Percentiles rank a stretch among this genome's conserved stretches.
Evolutionary conservation across 208 protist genomes (phyloP).

Genomic region (Acanthamoeba royreba): DNA sequence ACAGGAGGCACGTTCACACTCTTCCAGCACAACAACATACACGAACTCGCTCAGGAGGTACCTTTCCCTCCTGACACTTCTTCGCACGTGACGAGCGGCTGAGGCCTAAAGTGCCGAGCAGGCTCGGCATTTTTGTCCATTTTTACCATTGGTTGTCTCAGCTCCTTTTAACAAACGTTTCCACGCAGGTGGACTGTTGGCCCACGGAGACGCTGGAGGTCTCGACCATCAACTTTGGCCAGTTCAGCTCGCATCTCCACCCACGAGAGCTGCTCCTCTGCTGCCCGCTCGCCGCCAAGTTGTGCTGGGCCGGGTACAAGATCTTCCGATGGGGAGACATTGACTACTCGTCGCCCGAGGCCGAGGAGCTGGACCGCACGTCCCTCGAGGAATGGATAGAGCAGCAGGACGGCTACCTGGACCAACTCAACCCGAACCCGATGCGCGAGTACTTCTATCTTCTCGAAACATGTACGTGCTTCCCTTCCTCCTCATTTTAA

Average conservation of each 20-base stretch:
- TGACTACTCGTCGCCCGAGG: not conserved
- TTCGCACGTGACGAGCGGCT: not conserved
- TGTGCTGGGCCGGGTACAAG: not conserved
- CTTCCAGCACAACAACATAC: not conserved
- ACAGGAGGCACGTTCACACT: not conserved
- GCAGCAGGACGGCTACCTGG: not conserved
- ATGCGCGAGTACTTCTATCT: not conserved
- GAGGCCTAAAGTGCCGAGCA: too few relatives aligned
- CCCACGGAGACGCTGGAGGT: too few relatives aligned
- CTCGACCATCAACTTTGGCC: too few relatives aligned
- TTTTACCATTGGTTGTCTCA: too few relatives aligned
- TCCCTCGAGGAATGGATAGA: not conserved
- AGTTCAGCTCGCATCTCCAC: too few relatives aligned
- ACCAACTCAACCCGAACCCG: not conserved
- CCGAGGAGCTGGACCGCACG: not conserved
- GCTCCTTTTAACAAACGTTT: too few relatives aligned
- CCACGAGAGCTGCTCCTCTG: too few relatives aligned
- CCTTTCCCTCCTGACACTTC: not conserved
- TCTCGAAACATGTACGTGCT: not conserved
- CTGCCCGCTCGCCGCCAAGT: too few relatives aligned
- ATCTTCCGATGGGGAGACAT: not conserved
- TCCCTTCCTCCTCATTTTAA: too few relatives aligned
- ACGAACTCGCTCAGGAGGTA: not conserved
- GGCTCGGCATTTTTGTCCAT: too few relatives aligned
- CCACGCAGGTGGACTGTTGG: too few relatives aligned